Evolutionary conservation across 805 yeast genomes (phyloP).

Genomic region (Danielozyma ontarioensis): DNA sequence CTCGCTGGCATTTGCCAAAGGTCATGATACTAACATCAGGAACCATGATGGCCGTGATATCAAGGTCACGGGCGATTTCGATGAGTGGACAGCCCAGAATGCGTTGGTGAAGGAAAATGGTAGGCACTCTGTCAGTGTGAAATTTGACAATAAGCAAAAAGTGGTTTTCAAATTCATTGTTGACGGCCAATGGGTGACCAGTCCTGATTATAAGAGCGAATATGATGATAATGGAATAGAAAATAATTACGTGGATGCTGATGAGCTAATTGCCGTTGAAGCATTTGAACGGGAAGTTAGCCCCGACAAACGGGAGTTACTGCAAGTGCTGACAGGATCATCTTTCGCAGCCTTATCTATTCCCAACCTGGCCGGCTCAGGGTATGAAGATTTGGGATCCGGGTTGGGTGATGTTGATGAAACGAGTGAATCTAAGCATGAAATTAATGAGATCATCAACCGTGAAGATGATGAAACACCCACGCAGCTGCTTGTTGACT

Average conservation of each 20-base stretch:
- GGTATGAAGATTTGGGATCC: constrained; percentile 13
- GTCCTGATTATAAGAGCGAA: constrained; percentile 16
- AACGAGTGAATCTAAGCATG: too few species aligned
- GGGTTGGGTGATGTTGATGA: constrained; percentile 9
- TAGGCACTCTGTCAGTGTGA: constrained; percentile 16
- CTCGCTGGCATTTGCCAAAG: too few species aligned
- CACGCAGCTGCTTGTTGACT: background rate
- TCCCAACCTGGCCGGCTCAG: too few species aligned
- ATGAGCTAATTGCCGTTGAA: constrained; percentile 17
- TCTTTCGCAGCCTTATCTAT: constrained; percentile 36
- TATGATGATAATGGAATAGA: constrained; percentile 30
- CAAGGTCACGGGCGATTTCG: constrained; percentile 37
- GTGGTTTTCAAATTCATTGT: constrained; percentile 35
- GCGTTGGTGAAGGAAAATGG: constrained; percentile 11
- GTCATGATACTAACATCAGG: too few species aligned
- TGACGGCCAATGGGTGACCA: constrained; percentile 26
- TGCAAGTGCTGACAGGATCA: constrained; percentile 6
- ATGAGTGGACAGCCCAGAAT: constrained; percentile 29
- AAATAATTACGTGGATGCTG: constrained; percentile 28
- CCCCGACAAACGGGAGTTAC: too few species aligned
- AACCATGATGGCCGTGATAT: constrained; percentile 20
- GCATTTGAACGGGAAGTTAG: constrained; percentile 14
- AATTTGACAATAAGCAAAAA: constrained; percentile 15
- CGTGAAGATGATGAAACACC: background rate
- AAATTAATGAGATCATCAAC: too few species aligned